Conservation (phyloP, 805 yeast species). For the Jamesozyma gamospora region DNA sequence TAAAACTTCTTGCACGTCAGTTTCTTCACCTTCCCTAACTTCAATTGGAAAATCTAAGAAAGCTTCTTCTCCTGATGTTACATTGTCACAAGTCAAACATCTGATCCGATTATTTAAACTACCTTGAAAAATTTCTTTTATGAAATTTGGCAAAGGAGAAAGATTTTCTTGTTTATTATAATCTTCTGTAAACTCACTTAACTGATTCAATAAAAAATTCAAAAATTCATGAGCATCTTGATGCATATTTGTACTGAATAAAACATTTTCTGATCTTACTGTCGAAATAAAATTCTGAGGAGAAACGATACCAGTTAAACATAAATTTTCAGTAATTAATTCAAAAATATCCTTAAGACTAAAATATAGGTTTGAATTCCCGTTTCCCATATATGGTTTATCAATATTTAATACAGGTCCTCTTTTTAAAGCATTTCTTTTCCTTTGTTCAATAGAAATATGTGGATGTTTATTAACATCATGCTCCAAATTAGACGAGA, state of each 20-base stretch:
- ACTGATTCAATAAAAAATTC: conserved; percentile 74
- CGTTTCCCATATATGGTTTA: conserved; percentile 34
- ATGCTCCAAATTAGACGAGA: too few species aligned
- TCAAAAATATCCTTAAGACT: conserved; percentile 81
- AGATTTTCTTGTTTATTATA: conserved; percentile 12
- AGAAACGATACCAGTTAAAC: conserved; percentile 73
- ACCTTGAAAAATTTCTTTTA: conserved; percentile 76
- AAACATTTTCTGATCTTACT: conserved; percentile 69
- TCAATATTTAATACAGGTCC: conserved; percentile 85
- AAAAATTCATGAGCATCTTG: conserved; percentile 97
- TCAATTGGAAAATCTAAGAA: conserved; percentile 83
- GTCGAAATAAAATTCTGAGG: conserved; percentile 67
- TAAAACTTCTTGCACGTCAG: conserved; percentile 45
- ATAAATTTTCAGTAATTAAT: conserved; percentile 58
- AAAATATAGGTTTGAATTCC: conserved; percentile 39
- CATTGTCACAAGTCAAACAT: conserved; percentile 82
- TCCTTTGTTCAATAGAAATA: conserved; percentile 52
- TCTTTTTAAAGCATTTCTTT: conserved; percentile 62
- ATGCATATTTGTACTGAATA: conserved; percentile 87
- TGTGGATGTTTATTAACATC: background rate
- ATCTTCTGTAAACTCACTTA: conserved; percentile 36
- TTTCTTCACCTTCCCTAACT: conserved; percentile 63
- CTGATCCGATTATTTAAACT: conserved; percentile 75
- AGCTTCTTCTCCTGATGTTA: conserved; percentile 71
- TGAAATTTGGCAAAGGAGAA: conserved; percentile 33